These are phyloP conservation scores for Monosporascus sp. DNA, from an alignment of 2,329 filamentous ascomycete genomes.

Conservation along the genomic window DNA sequence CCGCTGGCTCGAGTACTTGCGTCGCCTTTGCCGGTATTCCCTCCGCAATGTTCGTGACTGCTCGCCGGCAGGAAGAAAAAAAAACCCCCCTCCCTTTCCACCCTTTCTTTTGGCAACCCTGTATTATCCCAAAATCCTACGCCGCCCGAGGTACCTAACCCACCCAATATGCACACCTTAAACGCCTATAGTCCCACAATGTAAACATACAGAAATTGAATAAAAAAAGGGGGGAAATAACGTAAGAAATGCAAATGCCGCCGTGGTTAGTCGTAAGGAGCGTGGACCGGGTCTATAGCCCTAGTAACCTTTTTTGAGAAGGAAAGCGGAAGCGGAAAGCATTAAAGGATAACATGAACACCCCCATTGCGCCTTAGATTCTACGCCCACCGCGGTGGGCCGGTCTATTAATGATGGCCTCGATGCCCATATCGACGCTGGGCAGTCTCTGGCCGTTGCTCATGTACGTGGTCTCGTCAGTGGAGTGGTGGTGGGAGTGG, in stretches of 20 bases:
- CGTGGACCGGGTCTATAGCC: no score
- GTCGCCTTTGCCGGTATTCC: background rate
- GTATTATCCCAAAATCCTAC: conserved; percentile 1
- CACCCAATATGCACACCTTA: background rate
- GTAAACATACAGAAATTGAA: background rate
- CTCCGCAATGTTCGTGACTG: conserved; percentile 1
- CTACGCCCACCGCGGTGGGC: conserved; percentile 13
- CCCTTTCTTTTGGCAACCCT: background rate
- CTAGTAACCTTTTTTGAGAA: no score
- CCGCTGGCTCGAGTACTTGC: no score
- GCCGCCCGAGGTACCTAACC: no score
- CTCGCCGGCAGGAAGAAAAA: conserved; percentile 3
- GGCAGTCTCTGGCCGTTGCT: conserved; percentile 42
- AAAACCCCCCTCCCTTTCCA: conserved; percentile 1
- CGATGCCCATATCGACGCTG: conserved; percentile 57
- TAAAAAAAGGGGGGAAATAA: no score
- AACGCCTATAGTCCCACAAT: background rate
- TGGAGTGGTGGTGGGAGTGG: conserved; percentile 25
- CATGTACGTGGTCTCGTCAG: conserved; percentile 43
- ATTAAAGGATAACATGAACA: conserved; percentile 15
- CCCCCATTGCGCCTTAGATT: conserved; percentile 14
- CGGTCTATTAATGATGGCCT: conserved; percentile 51
- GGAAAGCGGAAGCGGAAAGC: background rate
- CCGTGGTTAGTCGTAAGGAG: background rate
- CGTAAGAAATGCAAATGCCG: background rate